Conservation (phyloP, 2,329 filamentous ascomycete species). For the Colletotrichum graminicola region DNA sequence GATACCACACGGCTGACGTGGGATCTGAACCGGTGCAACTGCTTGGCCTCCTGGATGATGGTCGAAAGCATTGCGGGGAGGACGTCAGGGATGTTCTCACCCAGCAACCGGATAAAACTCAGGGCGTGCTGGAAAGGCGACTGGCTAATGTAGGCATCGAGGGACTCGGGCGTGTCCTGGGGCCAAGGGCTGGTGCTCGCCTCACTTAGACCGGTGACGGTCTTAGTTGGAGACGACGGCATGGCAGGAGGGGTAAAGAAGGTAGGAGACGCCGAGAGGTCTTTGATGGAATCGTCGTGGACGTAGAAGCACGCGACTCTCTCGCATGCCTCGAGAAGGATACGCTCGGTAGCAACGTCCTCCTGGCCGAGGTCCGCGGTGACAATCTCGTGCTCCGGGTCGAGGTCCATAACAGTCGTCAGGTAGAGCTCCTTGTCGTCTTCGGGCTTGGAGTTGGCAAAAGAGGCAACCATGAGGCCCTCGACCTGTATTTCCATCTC, state of each 20-base stretch:
- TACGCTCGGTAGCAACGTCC: constrained; percentile 36
- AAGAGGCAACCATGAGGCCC: constrained; percentile 50
- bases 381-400: constrained; percentile 56
- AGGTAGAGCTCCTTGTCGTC: constrained; percentile 53
- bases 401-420: constrained; percentile 52
- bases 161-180: constrained; percentile 46
- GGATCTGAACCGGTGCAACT: constrained; percentile 49
- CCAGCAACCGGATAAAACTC: constrained; percentile 47
- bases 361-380: constrained; percentile 17
- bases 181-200: constrained; percentile 27
- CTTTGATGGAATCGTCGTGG: constrained; percentile 35
- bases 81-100: constrained; percentile 44
- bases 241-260: constrained; percentile 35
- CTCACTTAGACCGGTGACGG: background rate
- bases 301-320: constrained; percentile 52
- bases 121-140: constrained; percentile 51
- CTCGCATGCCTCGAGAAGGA: constrained; percentile 53
- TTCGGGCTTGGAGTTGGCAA: constrained; percentile 48
- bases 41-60: constrained; percentile 49
- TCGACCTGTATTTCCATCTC: constrained; percentile 51
- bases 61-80: constrained; percentile 45
- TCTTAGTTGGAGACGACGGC: constrained; percentile 8
- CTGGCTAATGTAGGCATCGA: constrained; percentile 49
- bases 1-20: constrained; percentile 36
- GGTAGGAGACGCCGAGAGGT: constrained; percentile 19